phyloP scores from a whole-genome alignment of 2,329 filamentous ascomycete genomes.

The Diaporthe citriasiana region DNA sequence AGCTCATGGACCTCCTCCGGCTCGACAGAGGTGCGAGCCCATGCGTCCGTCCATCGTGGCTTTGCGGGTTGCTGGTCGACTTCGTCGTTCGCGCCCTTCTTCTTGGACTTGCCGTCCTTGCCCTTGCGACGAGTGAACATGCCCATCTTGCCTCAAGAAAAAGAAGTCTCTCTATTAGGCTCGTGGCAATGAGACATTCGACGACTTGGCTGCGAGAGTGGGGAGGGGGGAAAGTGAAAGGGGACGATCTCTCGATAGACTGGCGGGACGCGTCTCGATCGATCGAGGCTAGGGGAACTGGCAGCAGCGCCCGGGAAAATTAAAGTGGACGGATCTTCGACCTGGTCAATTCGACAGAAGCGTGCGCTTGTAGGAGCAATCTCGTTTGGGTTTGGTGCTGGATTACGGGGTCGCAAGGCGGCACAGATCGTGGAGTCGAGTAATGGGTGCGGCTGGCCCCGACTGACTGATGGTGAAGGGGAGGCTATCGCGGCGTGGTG shows the following conservation, averaged over 20 bases:
- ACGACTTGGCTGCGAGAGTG: conserved; percentile 15
- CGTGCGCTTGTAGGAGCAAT: conserved; percentile 2
- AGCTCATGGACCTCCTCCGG: conserved; percentile 94
- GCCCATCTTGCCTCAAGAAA: conserved; percentile 47
- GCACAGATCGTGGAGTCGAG: conserved; percentile 11
- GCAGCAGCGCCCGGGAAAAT: conserved; percentile 24
- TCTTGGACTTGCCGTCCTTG: conserved; percentile 81
- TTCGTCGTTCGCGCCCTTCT: conserved; percentile 69
- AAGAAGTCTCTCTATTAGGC: conserved; percentile 25
- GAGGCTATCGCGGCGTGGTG: conserved; percentile 27
- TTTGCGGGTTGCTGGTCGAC: conserved; percentile 71
- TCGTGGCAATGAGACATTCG: conserved; percentile 42
- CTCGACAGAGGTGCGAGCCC: conserved; percentile 83
- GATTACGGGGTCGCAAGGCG: conserved; percentile 25
- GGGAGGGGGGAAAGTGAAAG: conserved; percentile 25
- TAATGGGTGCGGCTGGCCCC: conserved; percentile 6
- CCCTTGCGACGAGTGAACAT: conserved; percentile 76
- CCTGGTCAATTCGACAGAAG: conserved; percentile 26
- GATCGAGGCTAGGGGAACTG: conserved; percentile 17
- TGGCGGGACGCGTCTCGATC: conserved; percentile 34
- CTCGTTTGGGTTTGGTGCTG: conserved; percentile 31
- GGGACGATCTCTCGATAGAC: conserved; percentile 38
- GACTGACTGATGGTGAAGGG: conserved; percentile 28
- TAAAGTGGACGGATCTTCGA: conserved; percentile 27
- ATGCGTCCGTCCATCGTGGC: conserved; percentile 90